Evolutionary conservation across 2,329 filamentous ascomycete genomes (phyloP).

Genomic region (Xylariaceae sp.): DNA sequence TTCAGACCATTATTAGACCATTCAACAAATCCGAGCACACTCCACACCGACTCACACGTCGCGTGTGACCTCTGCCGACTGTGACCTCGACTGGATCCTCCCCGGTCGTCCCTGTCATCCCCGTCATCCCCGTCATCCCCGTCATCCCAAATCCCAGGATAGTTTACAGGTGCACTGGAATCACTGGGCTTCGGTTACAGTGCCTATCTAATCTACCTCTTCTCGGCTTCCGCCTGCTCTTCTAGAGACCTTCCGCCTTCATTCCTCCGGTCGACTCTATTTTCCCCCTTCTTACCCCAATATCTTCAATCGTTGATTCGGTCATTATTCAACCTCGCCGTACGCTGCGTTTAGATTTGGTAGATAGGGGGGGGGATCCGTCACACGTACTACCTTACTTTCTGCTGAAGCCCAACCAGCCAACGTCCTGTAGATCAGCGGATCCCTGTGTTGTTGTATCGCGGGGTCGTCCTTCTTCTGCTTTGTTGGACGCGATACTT

Average conservation of each 20-base stretch:
- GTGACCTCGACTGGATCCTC: slow-evolving; percentile 6
- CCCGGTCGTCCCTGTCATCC: not conserved
- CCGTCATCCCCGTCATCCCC: not conserved
- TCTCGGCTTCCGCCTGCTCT: not conserved
- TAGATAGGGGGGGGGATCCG: too few relatives aligned
- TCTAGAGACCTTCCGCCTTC: not conserved
- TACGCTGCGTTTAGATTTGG: too few relatives aligned
- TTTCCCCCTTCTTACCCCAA: not conserved
- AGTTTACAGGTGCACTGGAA: not conserved
- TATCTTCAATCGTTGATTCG: not conserved
- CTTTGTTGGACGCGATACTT: not conserved
- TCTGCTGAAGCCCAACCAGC: not conserved
- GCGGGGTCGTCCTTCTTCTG: not conserved
- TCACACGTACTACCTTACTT: not conserved
- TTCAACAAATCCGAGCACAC: not conserved
- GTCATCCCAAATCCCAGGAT: not conserved
- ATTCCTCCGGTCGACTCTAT: not conserved
- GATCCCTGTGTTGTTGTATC: not conserved
- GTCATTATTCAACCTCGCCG: not conserved
- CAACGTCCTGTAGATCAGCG: not conserved
- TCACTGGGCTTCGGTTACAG: not conserved
- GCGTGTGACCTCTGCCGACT: too few relatives aligned
- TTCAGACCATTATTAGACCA: not conserved
- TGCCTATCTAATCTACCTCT: not conserved
- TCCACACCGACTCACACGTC: slow-evolving; percentile 11